phyloP scores from a whole-genome alignment of 2,329 filamentous ascomycete genomes.

The Fusarium sp. region DNA sequence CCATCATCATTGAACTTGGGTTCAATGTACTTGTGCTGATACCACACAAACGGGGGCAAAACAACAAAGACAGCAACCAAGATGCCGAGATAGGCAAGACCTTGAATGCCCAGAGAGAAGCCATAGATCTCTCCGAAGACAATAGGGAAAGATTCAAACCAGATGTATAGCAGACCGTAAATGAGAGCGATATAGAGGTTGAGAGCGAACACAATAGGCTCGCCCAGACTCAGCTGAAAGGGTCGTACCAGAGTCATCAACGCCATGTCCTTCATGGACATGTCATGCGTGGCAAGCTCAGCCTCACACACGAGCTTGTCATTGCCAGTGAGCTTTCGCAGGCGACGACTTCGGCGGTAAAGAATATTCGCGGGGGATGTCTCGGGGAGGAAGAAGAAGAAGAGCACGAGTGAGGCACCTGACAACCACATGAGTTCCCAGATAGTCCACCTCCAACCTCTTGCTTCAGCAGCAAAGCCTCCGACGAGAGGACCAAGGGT shows the following conservation, averaged over 20 bases:
- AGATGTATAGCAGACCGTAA: constrained; percentile 59
- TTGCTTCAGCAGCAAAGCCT: constrained; percentile 18
- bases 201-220: constrained; percentile 57
- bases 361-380: constrained; percentile 41
- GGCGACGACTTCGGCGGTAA: constrained; percentile 28
- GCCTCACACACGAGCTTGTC: constrained; percentile 15
- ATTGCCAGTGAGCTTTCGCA: constrained; percentile 29
- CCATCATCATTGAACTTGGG: constrained; percentile 12
- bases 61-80: constrained; percentile 20
- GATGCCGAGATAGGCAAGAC: constrained; percentile 47
- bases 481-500: constrained; percentile 16
- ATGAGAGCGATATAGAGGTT: constrained; percentile 56
- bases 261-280: constrained; percentile 25
- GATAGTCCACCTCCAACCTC: constrained; percentile 43
- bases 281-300: neutral
- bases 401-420: constrained; percentile 20
- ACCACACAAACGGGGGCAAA: constrained; percentile 10
- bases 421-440: constrained; percentile 42
- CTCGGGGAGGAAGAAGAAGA: constrained; percentile 44
- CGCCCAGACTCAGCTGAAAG: constrained; percentile 50
- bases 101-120: constrained; percentile 68
- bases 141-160: constrained; percentile 32
- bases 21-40: constrained; percentile 14
- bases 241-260: constrained; percentile 53
- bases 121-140: constrained; percentile 40